Base-by-base conservation (phyloP, 2,329 filamentous ascomycete genomes). In the Onygenales sp. region DNA sequence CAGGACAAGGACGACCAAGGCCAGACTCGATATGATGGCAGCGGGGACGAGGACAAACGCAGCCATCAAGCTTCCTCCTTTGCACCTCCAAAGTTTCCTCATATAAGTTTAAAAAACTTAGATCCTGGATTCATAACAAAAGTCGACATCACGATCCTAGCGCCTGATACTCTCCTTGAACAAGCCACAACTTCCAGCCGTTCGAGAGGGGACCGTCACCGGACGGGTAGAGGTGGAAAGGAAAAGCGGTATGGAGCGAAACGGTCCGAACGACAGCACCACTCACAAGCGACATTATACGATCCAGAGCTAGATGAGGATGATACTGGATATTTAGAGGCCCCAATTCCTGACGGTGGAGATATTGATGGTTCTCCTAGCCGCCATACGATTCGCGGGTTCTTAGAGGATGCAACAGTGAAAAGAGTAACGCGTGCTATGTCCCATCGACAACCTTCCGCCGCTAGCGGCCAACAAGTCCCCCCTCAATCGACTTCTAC, bases 91-190 rank as follows among this genome's bases (percentile, higher is more conserved):
- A 44, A 55, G 27, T 71, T 71, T 49, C 69, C 67, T 1, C 50
- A 17, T 2, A 68, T 74, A 42, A 56, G 67, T 33, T 54, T 74
- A 8, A 59, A 60, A 52, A 50, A 55, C 14, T 61, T 63, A 36
- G 55, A 62, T 43, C 62, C 64, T 5, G 66, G 67, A 1, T 53
- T 57, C 35, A 63, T 74, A 21, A 69, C 60, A 5, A 58, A 61
- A 14, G 62, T 75, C 44, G 65, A 70, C 43, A 60, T 73, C 52
- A 73, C 69, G 7, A 59, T 73, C 14, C 59, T 75, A 7, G 68
- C 70, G 32, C 67, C 69, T 11, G 69, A 71, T 50, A 53, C 46
- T 14, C 45, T 54, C 9, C 31, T 62, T 32, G 47, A 35, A 17
- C 41, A 46, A 39, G 46, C 36, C 10, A 38, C 31, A 36, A 11